Evolutionary conservation across 345 rosid species (phyloP).

Genomic region (Geranium brycei): DNA sequence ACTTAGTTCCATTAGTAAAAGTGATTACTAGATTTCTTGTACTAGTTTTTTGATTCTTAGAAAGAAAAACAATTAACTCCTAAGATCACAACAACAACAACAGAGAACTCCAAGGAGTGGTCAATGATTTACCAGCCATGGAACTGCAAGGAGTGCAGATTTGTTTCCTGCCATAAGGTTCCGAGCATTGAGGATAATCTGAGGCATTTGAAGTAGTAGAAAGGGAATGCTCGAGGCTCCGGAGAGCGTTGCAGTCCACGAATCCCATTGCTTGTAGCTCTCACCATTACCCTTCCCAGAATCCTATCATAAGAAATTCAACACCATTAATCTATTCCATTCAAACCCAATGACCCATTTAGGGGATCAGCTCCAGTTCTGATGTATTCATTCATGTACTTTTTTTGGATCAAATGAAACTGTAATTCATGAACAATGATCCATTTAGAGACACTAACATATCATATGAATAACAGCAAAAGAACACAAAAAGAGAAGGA

Average conservation of each 20-base stretch:
- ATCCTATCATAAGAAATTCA: constrained; percentile 19
- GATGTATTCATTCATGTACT: too few species aligned
- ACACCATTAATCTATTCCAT: constrained; percentile 1
- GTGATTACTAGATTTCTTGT: too few species aligned
- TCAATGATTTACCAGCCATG: constrained; percentile 57
- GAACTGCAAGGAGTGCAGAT: constrained; percentile 71
- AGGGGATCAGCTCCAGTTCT: too few species aligned
- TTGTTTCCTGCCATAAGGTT: constrained; percentile 70
- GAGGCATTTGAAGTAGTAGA: constrained; percentile 72
- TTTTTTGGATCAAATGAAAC: neutral
- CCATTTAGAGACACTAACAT: too few species aligned
- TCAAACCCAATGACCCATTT: too few species aligned
- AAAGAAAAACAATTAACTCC: too few species aligned
- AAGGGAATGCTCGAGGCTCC: constrained; percentile 70
- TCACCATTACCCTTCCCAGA: constrained; percentile 20
- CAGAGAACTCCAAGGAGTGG: neutral
- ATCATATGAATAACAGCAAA: too few species aligned
- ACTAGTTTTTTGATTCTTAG: too few species aligned
- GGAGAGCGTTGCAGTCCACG: constrained; percentile 65
- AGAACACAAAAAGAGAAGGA: too few species aligned
- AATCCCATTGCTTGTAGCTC: constrained; percentile 59
- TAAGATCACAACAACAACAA: too few species aligned
- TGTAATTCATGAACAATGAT: too few species aligned
- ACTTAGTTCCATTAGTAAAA: too few species aligned
- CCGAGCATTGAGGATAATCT: constrained; percentile 69